phyloP scores from a whole-genome alignment of 2,329 filamentous ascomycete species.

The Chaetomium strumarium region DNA sequence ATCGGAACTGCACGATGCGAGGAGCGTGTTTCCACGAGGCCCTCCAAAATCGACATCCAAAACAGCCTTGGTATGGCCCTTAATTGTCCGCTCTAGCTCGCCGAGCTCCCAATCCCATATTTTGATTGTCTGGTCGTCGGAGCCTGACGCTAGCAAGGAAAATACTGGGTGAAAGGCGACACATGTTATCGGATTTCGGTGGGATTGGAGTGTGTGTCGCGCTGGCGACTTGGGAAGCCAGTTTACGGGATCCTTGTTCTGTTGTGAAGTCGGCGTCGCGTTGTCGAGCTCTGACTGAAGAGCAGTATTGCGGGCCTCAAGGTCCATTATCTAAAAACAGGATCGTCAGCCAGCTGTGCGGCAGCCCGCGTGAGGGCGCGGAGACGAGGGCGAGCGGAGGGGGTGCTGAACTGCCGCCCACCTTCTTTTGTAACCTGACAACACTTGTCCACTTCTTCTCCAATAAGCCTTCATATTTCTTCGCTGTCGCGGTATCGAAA shows the following conservation, averaged over 20 bases:
- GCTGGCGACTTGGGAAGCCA: slow-evolving; percentile 85
- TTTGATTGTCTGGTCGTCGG: slow-evolving; percentile 90
- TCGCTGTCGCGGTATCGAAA: slow-evolving; percentile 75
- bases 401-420: slow-evolving; percentile 28
- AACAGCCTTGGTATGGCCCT: slow-evolving; percentile 85
- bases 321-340: slow-evolving; percentile 74
- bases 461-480: slow-evolving; percentile 89
- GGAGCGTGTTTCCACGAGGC: slow-evolving; percentile 68
- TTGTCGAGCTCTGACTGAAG: slow-evolving; percentile 81
- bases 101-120: slow-evolving; percentile 97
- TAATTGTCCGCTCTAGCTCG: slow-evolving; percentile 82
- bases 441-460: slow-evolving; percentile 99
- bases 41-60: slow-evolving; percentile 88
- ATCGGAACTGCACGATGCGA: slow-evolving; percentile 80
- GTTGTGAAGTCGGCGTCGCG: slow-evolving; percentile 67
- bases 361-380: background rate
- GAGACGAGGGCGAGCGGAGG: background rate
- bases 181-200: slow-evolving; percentile 74
- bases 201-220: slow-evolving; percentile 75
- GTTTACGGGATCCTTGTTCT: slow-evolving; percentile 74
- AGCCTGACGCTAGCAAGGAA: slow-evolving; percentile 82
- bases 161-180: slow-evolving; percentile 91
- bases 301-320: slow-evolving; percentile 67
- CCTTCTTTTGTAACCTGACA: slow-evolving; percentile 92
- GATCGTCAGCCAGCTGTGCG: slow-evolving; percentile 2